phyloP scores from a whole-genome alignment of 2,329 filamentous ascomycete genomes.

The Fusarium dimerum region DNA sequence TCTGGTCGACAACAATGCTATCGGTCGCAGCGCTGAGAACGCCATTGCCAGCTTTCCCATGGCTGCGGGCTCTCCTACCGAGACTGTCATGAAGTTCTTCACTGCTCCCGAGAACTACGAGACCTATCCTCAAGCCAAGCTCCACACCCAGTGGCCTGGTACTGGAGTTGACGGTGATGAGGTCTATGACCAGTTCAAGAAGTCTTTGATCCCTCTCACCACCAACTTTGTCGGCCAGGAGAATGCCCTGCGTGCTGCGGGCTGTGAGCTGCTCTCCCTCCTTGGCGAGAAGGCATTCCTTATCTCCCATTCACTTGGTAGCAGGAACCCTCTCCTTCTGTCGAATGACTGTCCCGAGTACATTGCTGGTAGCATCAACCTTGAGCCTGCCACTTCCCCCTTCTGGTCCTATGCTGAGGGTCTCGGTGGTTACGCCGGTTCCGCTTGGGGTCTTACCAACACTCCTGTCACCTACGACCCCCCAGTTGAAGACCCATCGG shows the following conservation, averaged over 20 bases:
- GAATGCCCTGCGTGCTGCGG: slow-evolving; percentile 13
- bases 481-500: slow-evolving; percentile 12
- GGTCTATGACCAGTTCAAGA: slow-evolving; percentile 17
- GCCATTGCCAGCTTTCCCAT: slow-evolving; percentile 4
- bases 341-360: slow-evolving; percentile 18
- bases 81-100: slow-evolving; percentile 16
- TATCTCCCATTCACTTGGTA: slow-evolving; percentile 20
- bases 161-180: slow-evolving; percentile 12
- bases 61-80: slow-evolving; percentile 8
- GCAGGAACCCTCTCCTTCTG: slow-evolving; percentile 13
- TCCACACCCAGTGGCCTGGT: slow-evolving; percentile 22
- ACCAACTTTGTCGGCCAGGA: slow-evolving; percentile 15
- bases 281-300: slow-evolving; percentile 19
- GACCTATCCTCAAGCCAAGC: slow-evolving; percentile 14
- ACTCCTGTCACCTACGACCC: slow-evolving; percentile 17
- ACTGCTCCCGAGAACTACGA: slow-evolving; percentile 14
- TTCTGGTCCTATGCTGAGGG: slow-evolving; percentile 21
- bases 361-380: slow-evolving; percentile 19
- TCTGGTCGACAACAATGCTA: slow-evolving; percentile 10
- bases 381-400: slow-evolving; percentile 17
- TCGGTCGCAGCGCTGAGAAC: slow-evolving; percentile 13
- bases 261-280: slow-evolving; percentile 19
- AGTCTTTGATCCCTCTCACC: slow-evolving; percentile 18
- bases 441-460: slow-evolving; percentile 17
- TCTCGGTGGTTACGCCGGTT: slow-evolving; percentile 8